phyloP scores from a whole-genome alignment of 2,329 filamentous ascomycete species.

The Lizonia empirigonia region DNA sequence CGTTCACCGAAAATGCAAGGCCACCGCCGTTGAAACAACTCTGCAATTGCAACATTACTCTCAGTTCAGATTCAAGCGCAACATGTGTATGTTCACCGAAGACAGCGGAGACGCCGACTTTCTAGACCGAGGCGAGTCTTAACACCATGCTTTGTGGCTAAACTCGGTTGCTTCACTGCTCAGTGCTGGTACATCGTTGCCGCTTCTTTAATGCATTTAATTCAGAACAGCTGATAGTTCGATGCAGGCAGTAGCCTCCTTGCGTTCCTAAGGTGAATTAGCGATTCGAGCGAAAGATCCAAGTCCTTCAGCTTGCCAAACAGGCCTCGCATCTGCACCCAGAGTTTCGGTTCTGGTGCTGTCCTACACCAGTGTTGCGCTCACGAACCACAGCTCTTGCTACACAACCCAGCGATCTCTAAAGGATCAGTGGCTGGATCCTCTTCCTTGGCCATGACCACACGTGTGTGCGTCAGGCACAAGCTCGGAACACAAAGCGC shows the following conservation, averaged over 20 bases:
- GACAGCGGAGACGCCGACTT: not conserved
- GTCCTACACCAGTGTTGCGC: not conserved
- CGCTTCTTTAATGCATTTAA: too few species aligned
- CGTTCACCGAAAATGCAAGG: not conserved
- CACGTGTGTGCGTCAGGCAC: conserved; percentile 16
- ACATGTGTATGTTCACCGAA: not conserved
- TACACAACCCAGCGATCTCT: not conserved
- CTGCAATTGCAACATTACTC: not conserved
- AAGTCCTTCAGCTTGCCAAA: not conserved
- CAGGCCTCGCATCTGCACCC: not conserved
- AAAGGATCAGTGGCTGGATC: conserved; percentile 12
- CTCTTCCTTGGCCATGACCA: conserved; percentile 13
- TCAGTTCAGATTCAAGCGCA: not conserved
- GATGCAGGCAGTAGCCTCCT: too few species aligned
- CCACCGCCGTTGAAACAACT: not conserved
- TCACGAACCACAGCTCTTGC: conserved; percentile 3
- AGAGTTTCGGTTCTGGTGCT: not conserved
- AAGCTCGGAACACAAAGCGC: not conserved
- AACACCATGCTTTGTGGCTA: too few species aligned
- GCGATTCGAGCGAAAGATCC: not conserved
- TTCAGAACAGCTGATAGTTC: too few species aligned
- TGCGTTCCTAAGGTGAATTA: too few species aligned
- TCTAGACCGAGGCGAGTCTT: too few species aligned
- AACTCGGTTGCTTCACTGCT: too few species aligned
- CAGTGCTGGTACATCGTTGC: too few species aligned